Conservation (phyloP, 2,329 filamentous ascomycete genomes). For the Fonsecaea pedrosoi region DNA sequence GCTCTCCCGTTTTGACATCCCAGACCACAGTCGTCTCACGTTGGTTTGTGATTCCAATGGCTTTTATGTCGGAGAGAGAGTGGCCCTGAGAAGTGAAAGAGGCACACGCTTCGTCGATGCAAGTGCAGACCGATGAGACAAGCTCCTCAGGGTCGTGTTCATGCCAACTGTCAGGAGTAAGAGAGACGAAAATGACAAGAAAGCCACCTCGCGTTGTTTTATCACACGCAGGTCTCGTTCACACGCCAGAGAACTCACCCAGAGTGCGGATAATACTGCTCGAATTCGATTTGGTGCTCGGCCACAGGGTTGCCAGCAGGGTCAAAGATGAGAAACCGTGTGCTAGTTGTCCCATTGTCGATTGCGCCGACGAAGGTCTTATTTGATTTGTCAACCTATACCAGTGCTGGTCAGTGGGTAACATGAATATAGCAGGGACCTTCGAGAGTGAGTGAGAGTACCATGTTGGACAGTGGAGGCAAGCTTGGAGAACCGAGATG, state of each 20-base stretch:
- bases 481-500: constrained; percentile 11
- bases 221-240: constrained; percentile 1
- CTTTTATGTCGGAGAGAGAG: constrained; percentile 67
- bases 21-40: constrained; percentile 80
- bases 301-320: constrained; percentile 73
- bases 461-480: constrained; percentile 13
- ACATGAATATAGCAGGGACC: background rate
- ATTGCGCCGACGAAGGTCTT: constrained; percentile 73
- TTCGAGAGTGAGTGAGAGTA: background rate
- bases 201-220: background rate
- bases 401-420: background rate
- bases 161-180: constrained; percentile 66
- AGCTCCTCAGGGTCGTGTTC: constrained; percentile 78
- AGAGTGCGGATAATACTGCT: constrained; percentile 77
- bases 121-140: constrained; percentile 70
- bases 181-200: background rate
- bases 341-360: constrained; percentile 83
- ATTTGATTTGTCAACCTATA: constrained; percentile 23
- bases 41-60: constrained; percentile 81
- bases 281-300: constrained; percentile 79
- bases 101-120: constrained; percentile 71
- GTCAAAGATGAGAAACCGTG: constrained; percentile 83
- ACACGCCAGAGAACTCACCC: constrained; percentile 61
- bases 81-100: constrained; percentile 69
- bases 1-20: constrained; percentile 74